Evolutionary conservation across 192 early-diverging fungal genomes (phyloP).

Genomic region (Jimgerdemannia lactiflua): DNA sequence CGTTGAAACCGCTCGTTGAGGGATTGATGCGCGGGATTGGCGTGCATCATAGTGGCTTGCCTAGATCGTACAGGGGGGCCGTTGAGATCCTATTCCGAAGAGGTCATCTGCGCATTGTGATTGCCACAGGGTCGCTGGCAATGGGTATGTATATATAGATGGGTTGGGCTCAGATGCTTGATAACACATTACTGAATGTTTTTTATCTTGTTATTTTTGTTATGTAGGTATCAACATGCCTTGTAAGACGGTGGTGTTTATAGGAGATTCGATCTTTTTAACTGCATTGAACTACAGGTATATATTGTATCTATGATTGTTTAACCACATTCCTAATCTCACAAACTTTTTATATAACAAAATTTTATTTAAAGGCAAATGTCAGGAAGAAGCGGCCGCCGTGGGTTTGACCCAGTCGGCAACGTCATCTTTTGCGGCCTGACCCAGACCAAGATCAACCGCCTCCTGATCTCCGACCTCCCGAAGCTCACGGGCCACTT

Average conservation of each 20-base stretch:
- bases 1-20: slow-evolving; percentile 1
- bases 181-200: no score
- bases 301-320: no score
- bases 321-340: no score
- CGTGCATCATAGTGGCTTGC: slow-evolving; percentile 39
- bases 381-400: slow-evolving; percentile 28
- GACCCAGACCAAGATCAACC: slow-evolving; percentile 28
- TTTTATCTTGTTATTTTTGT: slow-evolving; percentile 1
- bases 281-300: slow-evolving; percentile 42
- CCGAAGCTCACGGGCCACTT: slow-evolving; percentile 35
- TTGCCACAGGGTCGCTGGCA: slow-evolving; percentile 34
- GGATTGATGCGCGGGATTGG: slow-evolving; percentile 41
- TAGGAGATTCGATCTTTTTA: slow-evolving; percentile 36
- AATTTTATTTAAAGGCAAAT: slow-evolving; percentile 8
- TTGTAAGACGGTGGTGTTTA: slow-evolving; percentile 29
- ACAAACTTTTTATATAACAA: no score
- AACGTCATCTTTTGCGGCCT: slow-evolving; percentile 43
- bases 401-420: slow-evolving; percentile 40
- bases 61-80: slow-evolving; percentile 20
- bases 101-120: slow-evolving; percentile 28
- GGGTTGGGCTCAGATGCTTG: slow-evolving; percentile 20
- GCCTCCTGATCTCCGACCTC: slow-evolving; percentile 32
- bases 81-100: slow-evolving; percentile 39
- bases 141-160: slow-evolving; percentile 1
- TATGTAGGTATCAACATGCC: slow-evolving; percentile 48